Evolutionary conservation across 768 basidiomycete species (phyloP).

Genomic region (Hemileccinum rubropunctum): DNA sequence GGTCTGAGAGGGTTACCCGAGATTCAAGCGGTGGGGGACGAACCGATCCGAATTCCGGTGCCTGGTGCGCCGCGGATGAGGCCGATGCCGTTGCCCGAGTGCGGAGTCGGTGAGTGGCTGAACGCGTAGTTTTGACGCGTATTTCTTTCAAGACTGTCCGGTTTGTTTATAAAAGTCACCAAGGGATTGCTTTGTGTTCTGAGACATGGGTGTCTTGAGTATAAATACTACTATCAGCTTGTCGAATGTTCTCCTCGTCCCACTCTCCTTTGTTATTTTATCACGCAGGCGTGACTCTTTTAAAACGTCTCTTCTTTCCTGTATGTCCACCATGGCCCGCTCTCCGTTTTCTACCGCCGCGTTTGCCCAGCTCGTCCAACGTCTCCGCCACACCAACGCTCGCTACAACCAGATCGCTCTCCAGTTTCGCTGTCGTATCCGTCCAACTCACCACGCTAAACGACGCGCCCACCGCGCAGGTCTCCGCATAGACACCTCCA

Average conservation of each 20-base stretch:
- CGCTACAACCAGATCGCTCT: slow-evolving; percentile 41
- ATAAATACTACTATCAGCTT: no score
- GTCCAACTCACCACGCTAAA: slow-evolving; percentile 46
- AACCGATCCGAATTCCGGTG: not conserved
- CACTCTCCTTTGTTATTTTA: no score
- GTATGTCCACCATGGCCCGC: slow-evolving; percentile 20
- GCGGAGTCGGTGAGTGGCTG: not conserved
- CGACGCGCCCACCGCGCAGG: slow-evolving; percentile 42
- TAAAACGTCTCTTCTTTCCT: not conserved
- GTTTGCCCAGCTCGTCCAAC: slow-evolving; percentile 38
- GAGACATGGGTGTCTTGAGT: no score
- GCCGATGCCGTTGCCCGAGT: slow-evolving; percentile 19
- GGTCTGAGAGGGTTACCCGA: not conserved
- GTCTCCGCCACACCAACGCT: slow-evolving; percentile 44
- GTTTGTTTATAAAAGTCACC: no score
- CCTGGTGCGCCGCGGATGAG: slow-evolving; percentile 26
- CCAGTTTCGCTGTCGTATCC: slow-evolving; percentile 35
- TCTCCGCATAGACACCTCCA: slow-evolving; percentile 41
- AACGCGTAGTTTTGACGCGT: no score
- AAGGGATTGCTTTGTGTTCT: no score
- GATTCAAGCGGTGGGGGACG: not conserved
- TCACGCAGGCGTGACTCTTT: slow-evolving; percentile 16
- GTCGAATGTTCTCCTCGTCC: no score
- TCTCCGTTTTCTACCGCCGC: slow-evolving; percentile 28
- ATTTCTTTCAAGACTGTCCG: no score